These are phyloP conservation scores for Coniosporium apollinis DNA, from an alignment of 495 filamentous ascomycete genomes.

Conservation along the genomic window DNA sequence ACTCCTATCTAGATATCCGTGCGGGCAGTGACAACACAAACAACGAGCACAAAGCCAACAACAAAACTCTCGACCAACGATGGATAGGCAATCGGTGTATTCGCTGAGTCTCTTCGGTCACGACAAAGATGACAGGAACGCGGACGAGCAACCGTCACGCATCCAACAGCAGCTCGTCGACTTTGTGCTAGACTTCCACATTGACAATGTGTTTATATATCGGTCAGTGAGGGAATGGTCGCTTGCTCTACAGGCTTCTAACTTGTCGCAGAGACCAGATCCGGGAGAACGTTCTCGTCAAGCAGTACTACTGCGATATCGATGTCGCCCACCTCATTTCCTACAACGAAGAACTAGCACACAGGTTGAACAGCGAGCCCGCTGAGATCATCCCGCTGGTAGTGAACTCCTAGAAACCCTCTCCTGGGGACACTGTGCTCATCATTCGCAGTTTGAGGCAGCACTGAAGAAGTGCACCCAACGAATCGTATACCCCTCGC, in stretches of 20 bases:
- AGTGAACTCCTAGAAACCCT: slow-evolving; percentile 13
- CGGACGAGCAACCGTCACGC: slow-evolving; percentile 40
- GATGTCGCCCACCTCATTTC: slow-evolving; percentile 93
- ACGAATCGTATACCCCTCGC: slow-evolving; percentile 70
- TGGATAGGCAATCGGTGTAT: slow-evolving; percentile 82
- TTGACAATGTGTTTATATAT: slow-evolving; percentile 95
- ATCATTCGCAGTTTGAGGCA: slow-evolving; percentile 55
- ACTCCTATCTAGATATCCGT: too few species aligned
- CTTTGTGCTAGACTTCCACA: slow-evolving; percentile 87
- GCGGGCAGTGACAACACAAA: too few species aligned
- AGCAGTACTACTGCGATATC: slow-evolving; percentile 92
- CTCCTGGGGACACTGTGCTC: not conserved
- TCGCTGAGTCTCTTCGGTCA: slow-evolving; percentile 65
- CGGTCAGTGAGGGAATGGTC: slow-evolving; percentile 40
- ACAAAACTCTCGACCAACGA: too few species aligned
- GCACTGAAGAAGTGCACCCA: slow-evolving; percentile 84
- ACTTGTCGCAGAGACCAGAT: slow-evolving; percentile 63
- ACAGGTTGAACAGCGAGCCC: slow-evolving; percentile 78
- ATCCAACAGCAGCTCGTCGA: slow-evolving; percentile 42
- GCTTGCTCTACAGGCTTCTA: not conserved
- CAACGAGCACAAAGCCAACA: too few species aligned
- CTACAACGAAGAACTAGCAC: slow-evolving; percentile 90
- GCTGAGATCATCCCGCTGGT: slow-evolving; percentile 86
- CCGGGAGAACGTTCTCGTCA: slow-evolving; percentile 84
- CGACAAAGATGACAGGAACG: slow-evolving; percentile 37